These are phyloP conservation scores for Gloeophyllum trabeum DNA, from an alignment of 768 basidiomycete species.

Conservation along the genomic window DNA sequence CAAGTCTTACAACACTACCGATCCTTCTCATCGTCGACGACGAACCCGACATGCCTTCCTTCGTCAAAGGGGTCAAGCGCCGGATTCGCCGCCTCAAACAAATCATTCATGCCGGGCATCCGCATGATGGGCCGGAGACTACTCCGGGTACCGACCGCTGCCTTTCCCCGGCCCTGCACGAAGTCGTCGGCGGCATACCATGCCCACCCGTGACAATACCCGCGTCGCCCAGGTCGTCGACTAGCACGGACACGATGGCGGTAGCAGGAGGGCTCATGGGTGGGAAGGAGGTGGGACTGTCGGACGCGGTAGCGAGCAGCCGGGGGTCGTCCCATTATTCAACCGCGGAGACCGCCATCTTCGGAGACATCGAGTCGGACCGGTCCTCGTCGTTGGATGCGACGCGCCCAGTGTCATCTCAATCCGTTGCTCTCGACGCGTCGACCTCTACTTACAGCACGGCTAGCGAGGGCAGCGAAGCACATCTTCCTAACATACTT, in stretches of 20 bases:
- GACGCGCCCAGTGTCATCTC: not conserved
- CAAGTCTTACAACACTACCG: too few species aligned
- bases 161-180: constrained; percentile 7
- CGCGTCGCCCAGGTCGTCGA: constrained; percentile 8
- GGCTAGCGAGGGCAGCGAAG: not conserved
- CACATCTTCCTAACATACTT: not conserved
- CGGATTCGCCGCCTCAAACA: constrained; percentile 1
- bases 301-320: not conserved
- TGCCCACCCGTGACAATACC: constrained; percentile 6
- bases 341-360: not conserved
- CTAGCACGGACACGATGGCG: constrained; percentile 9
- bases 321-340: not conserved
- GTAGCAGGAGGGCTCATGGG: constrained; percentile 1
- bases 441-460: not conserved
- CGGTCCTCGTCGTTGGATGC: not conserved
- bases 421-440: not conserved
- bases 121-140: constrained; percentile 4
- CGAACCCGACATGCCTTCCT: too few species aligned
- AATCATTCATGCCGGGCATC: constrained; percentile 9
- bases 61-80: constrained; percentile 11
- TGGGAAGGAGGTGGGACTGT: constrained; percentile 1
- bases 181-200: constrained; percentile 21
- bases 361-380: not conserved
- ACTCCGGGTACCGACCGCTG: not conserved
- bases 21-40: too few species aligned